Percentiles rank a stretch among this genome's conserved stretches.
Evolutionary conservation across 2,329 filamentous ascomycete genomes (phyloP).

Genomic region (Claviceps sp.): DNA sequence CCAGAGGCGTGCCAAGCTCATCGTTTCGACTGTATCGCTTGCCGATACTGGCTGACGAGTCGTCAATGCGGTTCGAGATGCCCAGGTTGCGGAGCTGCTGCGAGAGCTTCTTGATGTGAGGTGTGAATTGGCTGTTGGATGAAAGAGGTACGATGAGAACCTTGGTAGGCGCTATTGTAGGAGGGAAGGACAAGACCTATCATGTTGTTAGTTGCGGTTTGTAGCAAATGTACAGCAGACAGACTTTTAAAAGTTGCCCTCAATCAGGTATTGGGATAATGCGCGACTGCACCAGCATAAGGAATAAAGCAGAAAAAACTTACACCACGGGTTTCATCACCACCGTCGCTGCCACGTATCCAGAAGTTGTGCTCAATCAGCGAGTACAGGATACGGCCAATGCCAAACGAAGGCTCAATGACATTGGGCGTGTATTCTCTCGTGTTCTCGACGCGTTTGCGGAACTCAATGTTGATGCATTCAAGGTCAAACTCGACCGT

Average conservation of each 20-base stretch:
- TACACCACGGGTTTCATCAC: constrained; percentile 69
- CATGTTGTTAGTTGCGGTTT: constrained; percentile 3
- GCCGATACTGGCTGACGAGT: constrained; percentile 82
- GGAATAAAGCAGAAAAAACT: constrained; percentile 24
- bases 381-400: constrained; percentile 85
- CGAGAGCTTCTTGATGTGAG: constrained; percentile 60
- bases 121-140: constrained; percentile 64
- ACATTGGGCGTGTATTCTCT: constrained; percentile 92
- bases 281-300: neutral
- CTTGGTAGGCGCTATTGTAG: constrained; percentile 79
- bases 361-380: constrained; percentile 94
- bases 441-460: constrained; percentile 67
- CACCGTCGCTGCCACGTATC: constrained; percentile 54
- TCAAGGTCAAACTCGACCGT: constrained; percentile 71
- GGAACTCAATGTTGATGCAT: constrained; percentile 70
- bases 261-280: neutral
- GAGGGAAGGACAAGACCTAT: constrained; percentile 40
- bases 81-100: constrained; percentile 62
- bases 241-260: neutral
- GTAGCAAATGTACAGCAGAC: constrained; percentile 7
- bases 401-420: constrained; percentile 95
- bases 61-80: constrained; percentile 76
- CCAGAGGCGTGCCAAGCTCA: constrained; percentile 86
- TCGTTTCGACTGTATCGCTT: constrained; percentile 93
- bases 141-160: constrained; percentile 86